A percentile compares a stretch with the other conserved stretches of the same genome.
phyloP scores from a whole-genome alignment of 2,329 filamentous ascomycete species.

The Niveomyces coronatus region DNA sequence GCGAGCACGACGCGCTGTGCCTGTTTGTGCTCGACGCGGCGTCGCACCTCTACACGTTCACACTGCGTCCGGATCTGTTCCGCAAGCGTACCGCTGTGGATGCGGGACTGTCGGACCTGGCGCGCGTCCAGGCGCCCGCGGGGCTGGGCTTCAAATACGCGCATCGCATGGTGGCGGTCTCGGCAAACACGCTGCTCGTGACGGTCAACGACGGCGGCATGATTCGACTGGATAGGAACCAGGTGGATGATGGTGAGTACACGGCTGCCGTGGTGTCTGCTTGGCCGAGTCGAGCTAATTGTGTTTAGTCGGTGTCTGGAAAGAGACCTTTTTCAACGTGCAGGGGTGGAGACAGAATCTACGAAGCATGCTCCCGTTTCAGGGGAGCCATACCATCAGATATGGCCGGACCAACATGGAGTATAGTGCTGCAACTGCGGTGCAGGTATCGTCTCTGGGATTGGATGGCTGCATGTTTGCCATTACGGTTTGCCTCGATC shows the following conservation, averaged over 20 bases:
- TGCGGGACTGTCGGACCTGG: slow-evolving; percentile 63
- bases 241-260: slow-evolving; percentile 31
- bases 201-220: slow-evolving; percentile 73
- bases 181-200: slow-evolving; percentile 63
- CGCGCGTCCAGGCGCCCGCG: slow-evolving; percentile 63
- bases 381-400: slow-evolving; percentile 51
- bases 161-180: slow-evolving; percentile 70
- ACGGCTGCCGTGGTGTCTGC: neutral
- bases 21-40: slow-evolving; percentile 70
- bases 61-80: slow-evolving; percentile 75
- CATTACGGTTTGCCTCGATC: slow-evolving; percentile 81
- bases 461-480: slow-evolving; percentile 41
- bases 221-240: slow-evolving; percentile 56
- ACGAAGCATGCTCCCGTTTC: slow-evolving; percentile 56
- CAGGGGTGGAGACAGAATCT: slow-evolving; percentile 61
- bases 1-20: slow-evolving; percentile 66
- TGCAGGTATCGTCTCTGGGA: slow-evolving; percentile 42
- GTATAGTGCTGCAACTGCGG: slow-evolving; percentile 55
- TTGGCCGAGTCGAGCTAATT: slow-evolving; percentile 1
- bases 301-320: slow-evolving; percentile 39
- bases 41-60: slow-evolving; percentile 76
- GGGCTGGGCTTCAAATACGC: slow-evolving; percentile 68
- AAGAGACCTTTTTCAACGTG: slow-evolving; percentile 62
- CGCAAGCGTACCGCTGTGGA: slow-evolving; percentile 59
- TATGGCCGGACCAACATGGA: slow-evolving; percentile 58